Base-by-base conservation (phyloP, 805 yeast species). In the Metschnikowia drakensbergensis region DNA sequence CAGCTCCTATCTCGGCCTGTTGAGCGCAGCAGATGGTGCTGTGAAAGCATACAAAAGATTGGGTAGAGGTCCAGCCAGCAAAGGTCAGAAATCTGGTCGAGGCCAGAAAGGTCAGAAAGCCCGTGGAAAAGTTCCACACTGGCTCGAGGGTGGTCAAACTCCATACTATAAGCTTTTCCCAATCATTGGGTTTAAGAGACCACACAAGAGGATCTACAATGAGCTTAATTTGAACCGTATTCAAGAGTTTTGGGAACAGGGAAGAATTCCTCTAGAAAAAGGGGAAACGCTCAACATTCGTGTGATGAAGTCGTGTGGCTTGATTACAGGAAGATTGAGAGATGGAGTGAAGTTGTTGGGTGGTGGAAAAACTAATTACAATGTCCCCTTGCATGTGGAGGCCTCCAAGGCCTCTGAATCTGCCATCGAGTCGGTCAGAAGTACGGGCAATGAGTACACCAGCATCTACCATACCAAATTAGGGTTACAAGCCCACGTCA, bases 101-200 rank as follows among this genome's bases (percentile, higher is more conserved):
- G 99, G 99, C 76, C 96, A 88, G 62, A 94, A 94, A 72, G 99
- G 99, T 81, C 98, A 92, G 67, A 92, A 92, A 72, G 97, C 98
- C 8, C 82, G 98, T 70, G 87, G 92, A 34, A 80, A 84, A 37
- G 92, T 92, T 29, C 92, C 90, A 48, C 81, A 86, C 50, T 88
- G 96, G 92, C 89, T 92, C 65, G 99, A 94, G 75, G 99, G 99
- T 81, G 98, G 99, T 65, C 99, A 94, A 66, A 94, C 98, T 1
- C 98, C 97, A 26, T 82, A 85, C 63, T 82, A 82, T 67, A 80
- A 86, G 67, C 72, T 86, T 57, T 83, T 88, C 68, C 96, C 97
- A 57, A 92, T 92, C 64, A 74, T 84, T 51, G 98, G 98, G 6
- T 90, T 90, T 72, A 82, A 79, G 59, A 81, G 88, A 64, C 80